These are phyloP conservation scores for Suaeda aralocaspica DNA, from an alignment of 148 eudicot genomes.

Conservation along the genomic window DNA sequence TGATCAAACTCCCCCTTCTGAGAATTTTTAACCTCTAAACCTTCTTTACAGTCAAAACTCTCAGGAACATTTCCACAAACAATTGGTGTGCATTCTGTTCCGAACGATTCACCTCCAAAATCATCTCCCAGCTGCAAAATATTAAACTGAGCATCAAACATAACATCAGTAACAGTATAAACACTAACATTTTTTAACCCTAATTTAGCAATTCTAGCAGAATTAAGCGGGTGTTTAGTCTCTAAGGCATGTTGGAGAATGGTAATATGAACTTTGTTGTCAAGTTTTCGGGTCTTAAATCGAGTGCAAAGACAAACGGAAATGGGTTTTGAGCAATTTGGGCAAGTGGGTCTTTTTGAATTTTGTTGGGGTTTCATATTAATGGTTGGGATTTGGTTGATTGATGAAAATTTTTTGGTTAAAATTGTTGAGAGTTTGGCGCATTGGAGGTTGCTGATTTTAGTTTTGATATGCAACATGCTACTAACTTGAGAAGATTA, in stretches of 20 bases:
- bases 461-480: constrained; percentile 10
- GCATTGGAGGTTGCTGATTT: constrained; percentile 8
- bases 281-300: constrained; percentile 47
- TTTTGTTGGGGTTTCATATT: constrained; percentile 33
- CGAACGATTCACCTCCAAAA: constrained; percentile 7
- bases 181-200: constrained; percentile 59
- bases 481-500: constrained; percentile 13
- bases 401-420: neutral
- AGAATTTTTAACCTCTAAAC: constrained; percentile 7
- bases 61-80: constrained; percentile 38
- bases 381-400: constrained; percentile 19
- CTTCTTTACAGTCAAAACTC: constrained; percentile 14
- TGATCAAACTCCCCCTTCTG: constrained; percentile 22
- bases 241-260: constrained; percentile 78
- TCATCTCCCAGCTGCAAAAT: constrained; percentile 26
- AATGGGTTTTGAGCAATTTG: constrained; percentile 68
- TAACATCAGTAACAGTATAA: constrained; percentile 58
- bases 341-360: constrained; percentile 73
- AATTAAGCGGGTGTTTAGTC: constrained; percentile 80
- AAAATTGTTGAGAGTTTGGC: constrained; percentile 21
- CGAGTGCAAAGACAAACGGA: constrained; percentile 59
- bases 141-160: constrained; percentile 47
- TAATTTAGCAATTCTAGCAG: constrained; percentile 59
- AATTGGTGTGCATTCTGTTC: constrained; percentile 25
- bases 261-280: constrained; percentile 58